Percentiles rank a stretch among this genome's conserved stretches.
Evolutionary conservation across 768 basidiomycete species (phyloP).

Genomic region (Fibroporia radiculosa): DNA sequence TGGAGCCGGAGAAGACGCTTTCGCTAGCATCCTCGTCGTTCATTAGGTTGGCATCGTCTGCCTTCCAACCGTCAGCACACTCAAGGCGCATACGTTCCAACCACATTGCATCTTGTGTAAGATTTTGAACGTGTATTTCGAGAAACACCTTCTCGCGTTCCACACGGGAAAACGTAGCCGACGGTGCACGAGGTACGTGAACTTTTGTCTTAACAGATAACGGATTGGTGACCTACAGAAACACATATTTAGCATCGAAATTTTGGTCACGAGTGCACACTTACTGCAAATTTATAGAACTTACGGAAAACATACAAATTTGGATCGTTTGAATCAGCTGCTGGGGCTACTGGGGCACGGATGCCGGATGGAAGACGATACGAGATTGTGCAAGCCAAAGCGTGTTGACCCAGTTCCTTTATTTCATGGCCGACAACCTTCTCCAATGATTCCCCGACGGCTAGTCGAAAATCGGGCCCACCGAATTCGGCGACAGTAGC

Average conservation of each 20-base stretch:
- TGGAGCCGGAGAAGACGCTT: constrained; percentile 51
- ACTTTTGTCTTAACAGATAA: constrained; percentile 94
- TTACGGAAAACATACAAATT: constrained; percentile 68
- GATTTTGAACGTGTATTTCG: constrained; percentile 89
- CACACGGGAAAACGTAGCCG: constrained; percentile 50
- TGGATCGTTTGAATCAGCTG: constrained; percentile 46
- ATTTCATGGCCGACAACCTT: constrained; percentile 77
- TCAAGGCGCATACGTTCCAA: constrained; percentile 81
- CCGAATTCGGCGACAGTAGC: constrained; percentile 56
- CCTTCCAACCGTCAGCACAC: constrained; percentile 58
- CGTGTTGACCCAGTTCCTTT: constrained; percentile 89
- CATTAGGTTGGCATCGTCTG: constrained; percentile 44
- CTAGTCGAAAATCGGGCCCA: constrained; percentile 39
- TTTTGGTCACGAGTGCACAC: constrained; percentile 23
- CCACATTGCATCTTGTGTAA: constrained; percentile 67
- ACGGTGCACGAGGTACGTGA: constrained; percentile 65
- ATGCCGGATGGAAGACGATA: constrained; percentile 66
- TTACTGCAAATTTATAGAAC: constrained; percentile 86
- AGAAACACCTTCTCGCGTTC: constrained; percentile 84
- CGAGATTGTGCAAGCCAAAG: constrained; percentile 75
- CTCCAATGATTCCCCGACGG: constrained; percentile 55
- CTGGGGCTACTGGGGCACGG: constrained; percentile 40
- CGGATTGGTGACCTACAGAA: constrained; percentile 90
- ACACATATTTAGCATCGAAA: not conserved
- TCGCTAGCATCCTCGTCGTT: constrained; percentile 21